Conservation (phyloP, 306 rosid genomes). For the Chamaecrista fasciculata region DNA sequence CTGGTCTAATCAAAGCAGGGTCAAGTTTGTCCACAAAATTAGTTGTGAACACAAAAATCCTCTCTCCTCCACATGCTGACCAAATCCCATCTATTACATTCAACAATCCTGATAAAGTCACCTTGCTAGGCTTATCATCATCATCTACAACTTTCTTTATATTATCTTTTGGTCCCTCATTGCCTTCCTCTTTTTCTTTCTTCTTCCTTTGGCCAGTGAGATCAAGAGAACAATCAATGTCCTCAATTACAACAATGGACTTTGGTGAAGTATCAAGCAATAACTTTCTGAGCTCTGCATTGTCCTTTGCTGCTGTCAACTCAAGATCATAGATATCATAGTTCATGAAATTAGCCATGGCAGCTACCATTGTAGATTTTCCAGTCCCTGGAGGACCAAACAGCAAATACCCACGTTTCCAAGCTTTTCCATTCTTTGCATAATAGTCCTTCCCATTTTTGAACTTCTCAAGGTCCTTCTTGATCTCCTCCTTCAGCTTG, state of each 20-base stretch:
- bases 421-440: constrained; percentile 17
- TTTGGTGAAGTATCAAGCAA: constrained; percentile 28
- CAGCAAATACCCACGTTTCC: constrained; percentile 31
- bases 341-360: constrained; percentile 40
- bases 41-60: constrained; percentile 45
- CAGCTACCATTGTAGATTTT: constrained; percentile 42
- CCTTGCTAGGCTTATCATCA: constrained; percentile 38
- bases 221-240: constrained; percentile 47
- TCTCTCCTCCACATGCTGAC: constrained; percentile 56
- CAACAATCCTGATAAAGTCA: constrained; percentile 44
- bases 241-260: constrained; percentile 41
- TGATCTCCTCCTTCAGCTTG: constrained; percentile 18
- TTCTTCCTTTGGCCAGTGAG: constrained; percentile 4
- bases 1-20: constrained; percentile 31
- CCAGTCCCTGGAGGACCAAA: constrained; percentile 50
- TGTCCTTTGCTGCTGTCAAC: constrained; percentile 31
- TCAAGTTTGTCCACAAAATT: constrained; percentile 48
- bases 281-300: constrained; percentile 32
- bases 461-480: constrained; percentile 33
- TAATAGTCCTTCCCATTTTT: constrained; percentile 37
- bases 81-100: constrained; percentile 30
- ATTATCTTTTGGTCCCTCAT: constrained; percentile 21
- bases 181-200: constrained; percentile 24
- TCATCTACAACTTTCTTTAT: constrained; percentile 6
- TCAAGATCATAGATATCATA: constrained; percentile 12